Evolutionary conservation across 1,284 basidiomycete genomes (phyloP).

Genomic region (Porodaedalea pini): DNA sequence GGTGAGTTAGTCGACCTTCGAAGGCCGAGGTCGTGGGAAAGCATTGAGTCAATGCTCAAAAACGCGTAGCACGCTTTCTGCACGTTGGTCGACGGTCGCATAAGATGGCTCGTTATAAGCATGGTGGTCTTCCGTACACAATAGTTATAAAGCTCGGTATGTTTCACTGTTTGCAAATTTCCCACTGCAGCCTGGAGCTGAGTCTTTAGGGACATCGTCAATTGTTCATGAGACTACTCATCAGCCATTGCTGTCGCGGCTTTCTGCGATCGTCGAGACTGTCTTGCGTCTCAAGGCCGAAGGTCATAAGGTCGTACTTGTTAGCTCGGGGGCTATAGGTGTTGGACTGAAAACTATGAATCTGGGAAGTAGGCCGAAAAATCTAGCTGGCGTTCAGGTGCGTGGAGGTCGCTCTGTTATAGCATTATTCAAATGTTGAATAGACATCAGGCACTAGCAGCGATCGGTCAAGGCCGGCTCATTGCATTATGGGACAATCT

Average conservation of each 20-base stretch:
- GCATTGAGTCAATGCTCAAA: neutral
- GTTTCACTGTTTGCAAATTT: neutral
- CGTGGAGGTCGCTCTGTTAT: conserved; percentile 17
- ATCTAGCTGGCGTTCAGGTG: conserved; percentile 87
- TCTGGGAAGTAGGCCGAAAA: conserved; percentile 76
- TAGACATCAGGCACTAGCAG: conserved; percentile 76
- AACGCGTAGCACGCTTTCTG: neutral
- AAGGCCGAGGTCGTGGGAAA: neutral
- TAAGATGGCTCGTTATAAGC: conserved; percentile 14
- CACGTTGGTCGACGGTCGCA: neutral
- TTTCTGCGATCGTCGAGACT: conserved; percentile 91
- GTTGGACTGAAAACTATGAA: conserved; percentile 93
- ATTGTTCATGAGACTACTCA: conserved; percentile 91
- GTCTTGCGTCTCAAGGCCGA: conserved; percentile 73
- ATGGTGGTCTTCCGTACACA: conserved; percentile 42
- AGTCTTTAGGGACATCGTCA: conserved; percentile 76
- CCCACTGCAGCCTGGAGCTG: conserved; percentile 10
- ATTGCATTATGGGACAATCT: conserved; percentile 97
- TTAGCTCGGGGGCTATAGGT: conserved; percentile 95
- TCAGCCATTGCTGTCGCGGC: conserved; percentile 84
- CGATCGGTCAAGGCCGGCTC: conserved; percentile 93
- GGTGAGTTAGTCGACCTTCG: too few relatives aligned
- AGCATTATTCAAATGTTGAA: neutral
- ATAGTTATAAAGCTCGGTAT: conserved; percentile 86
- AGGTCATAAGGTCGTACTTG: conserved; percentile 93